Evolutionary conservation across 306 rosid genomes (phyloP).

Genomic region (Medicago lupulina): DNA sequence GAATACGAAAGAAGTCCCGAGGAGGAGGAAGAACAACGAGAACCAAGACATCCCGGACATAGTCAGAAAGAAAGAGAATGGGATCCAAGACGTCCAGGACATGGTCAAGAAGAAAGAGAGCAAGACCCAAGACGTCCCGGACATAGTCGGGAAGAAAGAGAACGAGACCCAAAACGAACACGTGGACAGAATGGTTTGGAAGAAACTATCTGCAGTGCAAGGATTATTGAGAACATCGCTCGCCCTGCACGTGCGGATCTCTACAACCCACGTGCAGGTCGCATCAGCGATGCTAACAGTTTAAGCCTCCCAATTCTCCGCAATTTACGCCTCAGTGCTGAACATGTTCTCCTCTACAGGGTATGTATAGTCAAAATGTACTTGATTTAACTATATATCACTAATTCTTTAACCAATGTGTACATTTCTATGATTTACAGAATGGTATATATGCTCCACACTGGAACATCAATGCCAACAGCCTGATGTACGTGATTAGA

Average conservation of each 20-base stretch:
- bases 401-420: background rate
- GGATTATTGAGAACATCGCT: constrained; percentile 48
- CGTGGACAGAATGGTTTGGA: constrained; percentile 32
- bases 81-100: background rate
- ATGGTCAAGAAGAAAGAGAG: background rate
- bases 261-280: constrained; percentile 52
- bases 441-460: constrained; percentile 64
- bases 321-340: constrained; percentile 51
- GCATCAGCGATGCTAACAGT: constrained; percentile 47
- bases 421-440: constrained; percentile 35
- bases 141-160: too few relatives aligned
- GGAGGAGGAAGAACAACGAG: background rate
- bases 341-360: constrained; percentile 47
- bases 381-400: background rate
- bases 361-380: constrained; percentile 18
- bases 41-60: background rate
- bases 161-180: background rate
- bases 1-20: background rate
- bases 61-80: background rate
- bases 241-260: constrained; percentile 45
- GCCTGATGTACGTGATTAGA: constrained; percentile 48
- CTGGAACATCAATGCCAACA: constrained; percentile 64
- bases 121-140: background rate
- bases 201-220: constrained; percentile 47
- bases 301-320: constrained; percentile 47